Conservation (phyloP, 768 basidiomycete genomes). For the Suillus alpinus region DNA sequence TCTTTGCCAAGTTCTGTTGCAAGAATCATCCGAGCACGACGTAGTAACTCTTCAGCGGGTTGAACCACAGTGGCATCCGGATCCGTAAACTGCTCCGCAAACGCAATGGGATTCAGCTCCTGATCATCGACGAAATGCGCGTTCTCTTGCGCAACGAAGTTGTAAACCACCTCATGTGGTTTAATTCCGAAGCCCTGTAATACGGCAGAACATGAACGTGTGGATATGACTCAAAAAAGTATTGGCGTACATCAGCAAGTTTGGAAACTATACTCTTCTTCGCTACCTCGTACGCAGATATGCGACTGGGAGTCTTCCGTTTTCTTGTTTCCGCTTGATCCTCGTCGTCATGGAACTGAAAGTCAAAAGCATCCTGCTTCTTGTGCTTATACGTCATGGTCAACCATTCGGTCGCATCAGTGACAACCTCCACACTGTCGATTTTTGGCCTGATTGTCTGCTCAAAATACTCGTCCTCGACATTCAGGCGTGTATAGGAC, state of each 20-base stretch:
- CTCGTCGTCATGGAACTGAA: constrained; percentile 73
- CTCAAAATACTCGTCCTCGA: constrained; percentile 75
- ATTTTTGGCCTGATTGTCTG: constrained; percentile 62
- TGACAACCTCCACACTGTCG: constrained; percentile 83
- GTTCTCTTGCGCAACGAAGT: constrained; percentile 62
- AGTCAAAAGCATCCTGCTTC: constrained; percentile 58
- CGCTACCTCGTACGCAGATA: constrained; percentile 80
- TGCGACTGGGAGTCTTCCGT: constrained; percentile 79
- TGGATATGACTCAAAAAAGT: background rate
- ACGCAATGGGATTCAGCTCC: constrained; percentile 71
- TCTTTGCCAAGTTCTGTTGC: constrained; percentile 92
- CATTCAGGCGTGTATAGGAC: constrained; percentile 66
- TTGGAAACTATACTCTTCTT: constrained; percentile 76
- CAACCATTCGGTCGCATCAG: constrained; percentile 91
- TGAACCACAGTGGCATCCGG: constrained; percentile 58
- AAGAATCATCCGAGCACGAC: constrained; percentile 77
- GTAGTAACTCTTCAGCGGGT: constrained; percentile 65
- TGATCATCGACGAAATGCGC: constrained; percentile 78
- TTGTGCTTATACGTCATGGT: constrained; percentile 78
- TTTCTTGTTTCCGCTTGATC: constrained; percentile 49
- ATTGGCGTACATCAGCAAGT: constrained; percentile 68
- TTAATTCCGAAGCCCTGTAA: constrained; percentile 79
- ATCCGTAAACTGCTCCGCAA: constrained; percentile 85
- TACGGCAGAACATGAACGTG: background rate
- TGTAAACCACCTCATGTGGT: constrained; percentile 80